These are phyloP conservation scores for Rhodotorula babjevae DNA, from an alignment of 768 basidiomycete genomes.

Conservation along the genomic window DNA sequence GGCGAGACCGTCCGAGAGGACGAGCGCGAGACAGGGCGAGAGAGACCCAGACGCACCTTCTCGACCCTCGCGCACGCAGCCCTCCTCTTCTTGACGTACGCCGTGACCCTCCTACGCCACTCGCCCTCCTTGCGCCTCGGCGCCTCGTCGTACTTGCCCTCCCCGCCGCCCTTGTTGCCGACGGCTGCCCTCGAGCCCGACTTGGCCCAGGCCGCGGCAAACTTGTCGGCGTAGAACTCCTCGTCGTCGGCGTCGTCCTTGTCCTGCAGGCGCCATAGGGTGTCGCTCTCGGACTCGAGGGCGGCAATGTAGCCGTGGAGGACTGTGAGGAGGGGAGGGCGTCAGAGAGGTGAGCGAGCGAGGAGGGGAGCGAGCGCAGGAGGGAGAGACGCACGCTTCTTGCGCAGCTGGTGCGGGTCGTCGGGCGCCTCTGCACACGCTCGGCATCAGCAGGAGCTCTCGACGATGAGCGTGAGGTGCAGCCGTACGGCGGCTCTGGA, in stretches of 20 bases:
- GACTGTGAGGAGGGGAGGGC: neutral
- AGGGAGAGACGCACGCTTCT: neutral
- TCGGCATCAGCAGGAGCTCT: no score
- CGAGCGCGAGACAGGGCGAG: no score
- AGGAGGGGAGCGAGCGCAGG: no score
- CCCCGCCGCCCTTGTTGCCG: neutral
- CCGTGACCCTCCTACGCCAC: neutral
- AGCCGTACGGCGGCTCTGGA: neutral
- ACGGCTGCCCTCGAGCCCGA: neutral
- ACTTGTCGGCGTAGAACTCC: neutral
- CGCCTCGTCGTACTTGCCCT: neutral
- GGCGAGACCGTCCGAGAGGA: neutral
- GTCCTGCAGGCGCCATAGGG: neutral
- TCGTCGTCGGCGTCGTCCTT: neutral
- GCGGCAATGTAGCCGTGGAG: no score
- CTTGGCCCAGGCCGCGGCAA: neutral
- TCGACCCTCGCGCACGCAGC: neutral
- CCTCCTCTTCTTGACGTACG: conserved; percentile 2
- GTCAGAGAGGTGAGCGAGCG: no score
- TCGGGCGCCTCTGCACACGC: neutral
- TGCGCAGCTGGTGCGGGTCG: neutral
- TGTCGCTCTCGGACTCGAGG: neutral
- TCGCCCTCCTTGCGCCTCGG: neutral
- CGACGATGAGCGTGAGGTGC: neutral
- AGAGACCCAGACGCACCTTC: neutral